Evolutionary conservation across 2,329 filamentous ascomycete species (phyloP).

Genomic region (Xylaria sp.): DNA sequence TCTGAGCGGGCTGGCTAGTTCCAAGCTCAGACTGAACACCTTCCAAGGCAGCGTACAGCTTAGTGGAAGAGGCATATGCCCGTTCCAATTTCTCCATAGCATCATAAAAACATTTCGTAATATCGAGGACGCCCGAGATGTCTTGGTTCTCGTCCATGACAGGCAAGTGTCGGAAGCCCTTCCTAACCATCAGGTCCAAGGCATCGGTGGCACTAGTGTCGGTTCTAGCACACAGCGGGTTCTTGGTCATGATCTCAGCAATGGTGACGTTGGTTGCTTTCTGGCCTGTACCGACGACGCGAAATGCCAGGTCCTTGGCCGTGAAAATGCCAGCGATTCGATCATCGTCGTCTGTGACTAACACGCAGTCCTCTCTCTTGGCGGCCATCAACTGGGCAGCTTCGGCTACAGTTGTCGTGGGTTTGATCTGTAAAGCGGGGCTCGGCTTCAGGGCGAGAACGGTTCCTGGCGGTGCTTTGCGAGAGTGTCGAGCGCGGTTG

Average conservation of each 20-base stretch:
- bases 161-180: constrained; percentile 95
- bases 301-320: constrained; percentile 96
- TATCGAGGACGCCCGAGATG: constrained; percentile 96
- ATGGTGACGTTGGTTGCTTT: constrained; percentile 93
- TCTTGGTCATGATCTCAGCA: constrained; percentile 99
- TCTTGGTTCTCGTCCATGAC: constrained; percentile 99
- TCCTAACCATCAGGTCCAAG: constrained; percentile 96
- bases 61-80: constrained; percentile 96
- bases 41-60: constrained; percentile 96
- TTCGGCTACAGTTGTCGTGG: constrained; percentile 90
- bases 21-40: constrained; percentile 97
- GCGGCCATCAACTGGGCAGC: constrained; percentile 98
- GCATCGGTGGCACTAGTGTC: constrained; percentile 98
- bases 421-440: constrained; percentile 97
- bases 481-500: constrained; percentile 81
- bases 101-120: constrained; percentile 99
- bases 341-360: constrained; percentile 98
- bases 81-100: constrained; percentile 99
- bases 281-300: constrained; percentile 89
- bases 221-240: constrained; percentile 94
- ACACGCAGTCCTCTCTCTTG: constrained; percentile 96
- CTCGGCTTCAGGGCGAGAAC: constrained; percentile 96
- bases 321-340: constrained; percentile 99
- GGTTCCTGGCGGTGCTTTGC: constrained; percentile 95
- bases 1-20: constrained; percentile 95